phyloP scores from a whole-genome alignment of 2,329 filamentous ascomycete genomes.

The Aspergillus udagawae region DNA sequence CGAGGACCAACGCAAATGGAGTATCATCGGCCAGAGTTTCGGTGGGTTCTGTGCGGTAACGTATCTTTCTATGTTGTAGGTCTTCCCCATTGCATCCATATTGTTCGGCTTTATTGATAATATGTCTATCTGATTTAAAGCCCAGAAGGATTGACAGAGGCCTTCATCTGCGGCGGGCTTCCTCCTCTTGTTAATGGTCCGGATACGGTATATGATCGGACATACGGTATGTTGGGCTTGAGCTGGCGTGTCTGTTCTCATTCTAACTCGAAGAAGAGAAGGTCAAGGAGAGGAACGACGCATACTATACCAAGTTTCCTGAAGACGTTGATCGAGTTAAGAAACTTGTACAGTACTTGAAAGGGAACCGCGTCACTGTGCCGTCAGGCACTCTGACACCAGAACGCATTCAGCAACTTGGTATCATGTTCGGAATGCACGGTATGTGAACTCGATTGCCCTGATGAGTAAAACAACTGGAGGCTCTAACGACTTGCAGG shows the following conservation, averaged over 20 bases:
- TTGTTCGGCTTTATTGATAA: background rate
- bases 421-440: constrained; percentile 73
- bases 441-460: constrained; percentile 37
- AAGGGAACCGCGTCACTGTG: constrained; percentile 58
- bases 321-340: constrained; percentile 69
- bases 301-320: constrained; percentile 81
- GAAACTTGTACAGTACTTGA: constrained; percentile 62
- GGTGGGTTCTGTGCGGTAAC: constrained; percentile 82
- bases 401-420: constrained; percentile 70
- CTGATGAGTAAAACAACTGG: background rate
- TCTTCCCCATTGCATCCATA: constrained; percentile 3
- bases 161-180: constrained; percentile 79
- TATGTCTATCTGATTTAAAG: constrained; percentile 23
- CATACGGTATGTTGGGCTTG: constrained; percentile 49
- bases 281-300: constrained; percentile 66
- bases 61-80: constrained; percentile 71
- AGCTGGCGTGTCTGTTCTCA: background rate
- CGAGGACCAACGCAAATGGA: constrained; percentile 71
- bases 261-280: constrained; percentile 44
- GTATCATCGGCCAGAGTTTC: constrained; percentile 84
- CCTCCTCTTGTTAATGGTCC: constrained; percentile 68
- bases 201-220: constrained; percentile 70
- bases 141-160: constrained; percentile 73
- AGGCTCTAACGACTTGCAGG: constrained; percentile 36
- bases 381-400: constrained; percentile 70